A percentile compares a stretch with the other conserved stretches of the same genome.
Evolutionary conservation across 345 rosid species (phyloP).

Genomic region (Eutrema japonicum): DNA sequence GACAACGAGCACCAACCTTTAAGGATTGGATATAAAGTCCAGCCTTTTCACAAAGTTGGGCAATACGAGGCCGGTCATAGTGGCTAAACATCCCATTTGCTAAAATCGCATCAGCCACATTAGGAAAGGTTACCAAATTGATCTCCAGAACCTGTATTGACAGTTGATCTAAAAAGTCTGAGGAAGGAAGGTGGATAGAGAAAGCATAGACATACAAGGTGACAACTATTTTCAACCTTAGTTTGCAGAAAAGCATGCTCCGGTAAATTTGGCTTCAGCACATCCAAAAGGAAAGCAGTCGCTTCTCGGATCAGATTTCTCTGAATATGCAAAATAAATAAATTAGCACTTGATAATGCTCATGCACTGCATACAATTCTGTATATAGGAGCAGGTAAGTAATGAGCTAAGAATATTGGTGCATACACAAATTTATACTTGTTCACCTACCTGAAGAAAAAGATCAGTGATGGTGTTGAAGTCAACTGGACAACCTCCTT

Average conservation of each 20-base stretch:
- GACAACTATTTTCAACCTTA: constrained; percentile 56
- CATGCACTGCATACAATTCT: neutral
- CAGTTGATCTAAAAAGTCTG: constrained; percentile 22
- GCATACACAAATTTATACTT: neutral
- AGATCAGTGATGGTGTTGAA: constrained; percentile 98
- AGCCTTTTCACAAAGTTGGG: constrained; percentile 99
- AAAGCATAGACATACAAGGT: constrained; percentile 3
- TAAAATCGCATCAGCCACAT: constrained; percentile 97
- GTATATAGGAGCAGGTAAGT: neutral
- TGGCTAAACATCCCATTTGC: constrained; percentile 99
- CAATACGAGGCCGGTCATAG: constrained; percentile 97
- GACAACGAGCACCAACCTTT: constrained; percentile 59
- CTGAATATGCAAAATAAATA: constrained; percentile 44
- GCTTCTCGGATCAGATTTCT: constrained; percentile 98
- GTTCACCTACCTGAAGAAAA: constrained; percentile 82
- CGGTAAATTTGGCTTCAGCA: constrained; percentile 91
- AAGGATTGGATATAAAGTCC: constrained; percentile 89
- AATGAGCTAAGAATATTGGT: constrained; percentile 3
- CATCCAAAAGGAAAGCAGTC: constrained; percentile 95
- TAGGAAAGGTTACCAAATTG: constrained; percentile 96
- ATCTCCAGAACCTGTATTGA: constrained; percentile 86
- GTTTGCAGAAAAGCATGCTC: constrained; percentile 93
- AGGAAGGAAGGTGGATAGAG: constrained; percentile 19
- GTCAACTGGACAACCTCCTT: constrained; percentile 98
- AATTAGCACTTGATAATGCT: constrained; percentile 15